A percentile compares a stretch with the other conserved stretches of the same genome.
Conservation (phyloP, 345 rosid species). For the Carallia brachiata region DNA sequence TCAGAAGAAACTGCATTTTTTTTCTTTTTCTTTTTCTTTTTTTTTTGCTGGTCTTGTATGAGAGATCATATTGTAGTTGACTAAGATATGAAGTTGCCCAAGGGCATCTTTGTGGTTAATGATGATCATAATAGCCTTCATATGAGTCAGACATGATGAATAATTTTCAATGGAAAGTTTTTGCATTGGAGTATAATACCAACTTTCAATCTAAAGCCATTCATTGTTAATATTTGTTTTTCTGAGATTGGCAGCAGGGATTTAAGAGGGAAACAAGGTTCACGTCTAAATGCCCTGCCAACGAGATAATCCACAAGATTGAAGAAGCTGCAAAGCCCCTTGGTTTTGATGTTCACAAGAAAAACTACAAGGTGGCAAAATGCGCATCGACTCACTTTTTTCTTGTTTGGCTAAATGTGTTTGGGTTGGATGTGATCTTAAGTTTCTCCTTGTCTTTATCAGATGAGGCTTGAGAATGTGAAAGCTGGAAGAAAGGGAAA, state of each 20-base stretch:
- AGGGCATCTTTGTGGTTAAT: too few species aligned
- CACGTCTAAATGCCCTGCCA: conserved; percentile 72
- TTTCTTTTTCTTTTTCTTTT: too few species aligned
- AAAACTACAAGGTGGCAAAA: conserved; percentile 73
- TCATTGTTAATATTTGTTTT: neutral
- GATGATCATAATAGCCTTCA: too few species aligned
- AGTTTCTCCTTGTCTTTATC: conserved; percentile 5
- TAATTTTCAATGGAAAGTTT: neutral
- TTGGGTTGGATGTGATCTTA: neutral
- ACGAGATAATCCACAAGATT: conserved; percentile 79
- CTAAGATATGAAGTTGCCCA: too few species aligned
- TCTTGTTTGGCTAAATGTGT: neutral
- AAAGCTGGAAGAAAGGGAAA: conserved; percentile 96
- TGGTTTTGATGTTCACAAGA: conserved; percentile 87
- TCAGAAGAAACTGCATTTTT: too few species aligned
- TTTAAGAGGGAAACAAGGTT: conserved; percentile 92
- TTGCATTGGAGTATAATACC: neutral
- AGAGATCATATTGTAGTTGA: too few species aligned
- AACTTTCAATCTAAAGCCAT: neutral
- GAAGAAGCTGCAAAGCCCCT: conserved; percentile 95
- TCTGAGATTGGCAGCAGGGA: conserved; percentile 38
- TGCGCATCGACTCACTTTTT: neutral
- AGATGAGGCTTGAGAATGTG: conserved; percentile 91
- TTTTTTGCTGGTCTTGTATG: too few species aligned
- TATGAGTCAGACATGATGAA: neutral